Evolutionary conservation across 2,329 filamentous ascomycete genomes (phyloP).

Genomic region (Chaetomiaceae sp.): DNA sequence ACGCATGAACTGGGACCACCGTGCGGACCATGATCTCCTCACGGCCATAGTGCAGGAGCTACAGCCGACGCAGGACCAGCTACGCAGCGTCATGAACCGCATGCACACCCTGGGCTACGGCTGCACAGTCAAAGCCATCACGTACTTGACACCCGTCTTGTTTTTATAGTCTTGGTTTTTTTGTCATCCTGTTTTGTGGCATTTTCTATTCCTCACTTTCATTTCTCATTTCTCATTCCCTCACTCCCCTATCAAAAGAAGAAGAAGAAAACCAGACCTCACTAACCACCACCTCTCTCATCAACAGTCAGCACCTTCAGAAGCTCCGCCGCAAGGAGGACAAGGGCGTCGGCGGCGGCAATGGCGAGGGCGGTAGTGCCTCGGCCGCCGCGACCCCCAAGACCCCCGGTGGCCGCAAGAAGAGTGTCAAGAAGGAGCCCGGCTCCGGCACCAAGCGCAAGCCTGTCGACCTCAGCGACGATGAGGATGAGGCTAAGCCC

Average conservation of each 20-base stretch:
- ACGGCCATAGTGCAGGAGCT: conserved; percentile 24
- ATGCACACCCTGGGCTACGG: conserved; percentile 26
- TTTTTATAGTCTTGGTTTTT: too few relatives aligned
- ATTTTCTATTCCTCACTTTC: conserved; percentile 6
- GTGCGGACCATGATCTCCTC: conserved; percentile 29
- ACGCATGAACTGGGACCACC: conserved; percentile 28
- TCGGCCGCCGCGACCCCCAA: conserved; percentile 14
- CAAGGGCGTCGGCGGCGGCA: background rate
- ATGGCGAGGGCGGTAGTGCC: conserved; percentile 10
- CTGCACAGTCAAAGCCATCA: conserved; percentile 29
- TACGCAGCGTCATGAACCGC: conserved; percentile 23
- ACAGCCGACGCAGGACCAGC: conserved; percentile 24
- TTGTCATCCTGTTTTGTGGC: too few relatives aligned
- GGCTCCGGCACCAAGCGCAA: conserved; percentile 16
- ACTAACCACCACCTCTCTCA: background rate
- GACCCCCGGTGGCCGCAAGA: conserved; percentile 18
- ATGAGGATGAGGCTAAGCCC: conserved; percentile 15
- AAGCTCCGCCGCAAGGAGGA: conserved; percentile 32
- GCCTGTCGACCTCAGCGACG: conserved; percentile 1
- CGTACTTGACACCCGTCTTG: conserved; percentile 24
- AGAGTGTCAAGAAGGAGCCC: conserved; percentile 9
- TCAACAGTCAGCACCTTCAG: conserved; percentile 32
- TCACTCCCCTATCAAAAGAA: background rate
- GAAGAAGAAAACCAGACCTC: background rate
- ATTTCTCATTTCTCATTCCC: too few relatives aligned